Evolutionary conservation across 169 alveolate species (phyloP), one percentile per base, ranked within the genome.

Genomic region (Plasmodium gaboni): DNA sequence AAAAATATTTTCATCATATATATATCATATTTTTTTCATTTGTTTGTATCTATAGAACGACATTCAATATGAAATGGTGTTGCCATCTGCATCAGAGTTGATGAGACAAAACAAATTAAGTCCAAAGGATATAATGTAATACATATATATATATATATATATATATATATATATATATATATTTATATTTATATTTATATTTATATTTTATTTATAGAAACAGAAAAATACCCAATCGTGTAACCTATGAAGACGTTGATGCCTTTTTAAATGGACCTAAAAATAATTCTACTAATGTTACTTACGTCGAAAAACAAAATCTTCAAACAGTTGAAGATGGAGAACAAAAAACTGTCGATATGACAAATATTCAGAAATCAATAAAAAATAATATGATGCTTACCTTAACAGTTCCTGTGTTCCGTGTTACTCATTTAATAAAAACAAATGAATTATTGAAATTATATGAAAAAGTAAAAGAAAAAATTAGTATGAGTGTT

Each of bases 371-470:
- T 24, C 92, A 92, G 53, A 89, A 73, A 55, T 88, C 94, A 5
- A 68, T 92, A 22, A 87, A 92, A 22, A 60, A 74, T 24, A 92
- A 92, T 65, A 92, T 92, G 95, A 91, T 86, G 74, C 92, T 65
- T 12, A 89, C 95, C 7, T 50, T 92, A 71, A 46, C 28, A 4
- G 88, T 87, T 17, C 95, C 95, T 2, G 94, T 92, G 13, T 92
- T 92, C 86, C 92, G 94, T 70, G 86, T 50, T 28, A 89, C 93
- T 0, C 89, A 76, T 60, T 74, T 73, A 60, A 71, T 88, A 15
- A 74, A 83, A 68, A 76, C 88, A 26, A 48, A 24, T 8, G 70
- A 61, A 64, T 42, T 73, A 28, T 6, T 74, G 12, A 74, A 83
- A 71, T 53, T 69, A 46, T 74, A 73, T 64, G 73, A 69, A 17